Percentiles rank a stretch among this genome's conserved stretches.
phyloP scores from a whole-genome alignment of 192 early-diverging fungal genomes.

The Spinellus fusiger region DNA sequence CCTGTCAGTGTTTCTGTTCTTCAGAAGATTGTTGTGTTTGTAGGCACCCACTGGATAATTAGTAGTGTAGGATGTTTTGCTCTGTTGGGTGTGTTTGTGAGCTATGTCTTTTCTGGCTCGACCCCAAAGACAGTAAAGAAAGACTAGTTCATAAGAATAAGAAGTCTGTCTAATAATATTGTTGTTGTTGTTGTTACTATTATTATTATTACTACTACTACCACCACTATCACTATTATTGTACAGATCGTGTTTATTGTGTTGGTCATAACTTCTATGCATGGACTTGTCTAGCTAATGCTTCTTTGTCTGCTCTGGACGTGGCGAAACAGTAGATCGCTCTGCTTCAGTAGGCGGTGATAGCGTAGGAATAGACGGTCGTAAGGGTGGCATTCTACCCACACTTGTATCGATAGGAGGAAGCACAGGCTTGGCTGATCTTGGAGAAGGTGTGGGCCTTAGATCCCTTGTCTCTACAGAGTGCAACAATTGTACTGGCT shows the following conservation, averaged over 20 bases:
- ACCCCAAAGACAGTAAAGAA: background rate
- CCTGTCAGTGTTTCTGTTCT: background rate
- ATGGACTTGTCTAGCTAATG: too few relatives aligned
- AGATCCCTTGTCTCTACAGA: background rate
- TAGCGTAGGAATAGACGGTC: background rate
- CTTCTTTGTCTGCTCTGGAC: too few relatives aligned
- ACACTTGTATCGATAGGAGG: slow-evolving; percentile 30
- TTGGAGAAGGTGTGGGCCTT: slow-evolving; percentile 17
- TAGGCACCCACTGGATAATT: background rate
- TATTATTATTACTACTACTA: too few relatives aligned
- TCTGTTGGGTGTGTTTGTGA: background rate
- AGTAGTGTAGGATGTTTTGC: background rate
- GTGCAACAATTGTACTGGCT: background rate
- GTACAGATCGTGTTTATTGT: too few relatives aligned
- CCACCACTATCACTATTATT: too few relatives aligned
- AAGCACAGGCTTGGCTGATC: slow-evolving; percentile 27
- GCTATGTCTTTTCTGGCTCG: background rate
- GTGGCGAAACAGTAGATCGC: too few relatives aligned
- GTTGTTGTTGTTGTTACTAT: background rate
- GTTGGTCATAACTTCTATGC: too few relatives aligned
- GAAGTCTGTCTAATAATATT: background rate
- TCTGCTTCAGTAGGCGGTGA: background rate
- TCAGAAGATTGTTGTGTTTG: background rate
- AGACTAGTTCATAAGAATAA: background rate
- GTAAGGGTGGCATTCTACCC: slow-evolving; percentile 11